These are phyloP conservation scores for Paraurostyla sp. DNA, from an alignment of 73 alveolate genomes.

Conservation along the genomic window DNA sequence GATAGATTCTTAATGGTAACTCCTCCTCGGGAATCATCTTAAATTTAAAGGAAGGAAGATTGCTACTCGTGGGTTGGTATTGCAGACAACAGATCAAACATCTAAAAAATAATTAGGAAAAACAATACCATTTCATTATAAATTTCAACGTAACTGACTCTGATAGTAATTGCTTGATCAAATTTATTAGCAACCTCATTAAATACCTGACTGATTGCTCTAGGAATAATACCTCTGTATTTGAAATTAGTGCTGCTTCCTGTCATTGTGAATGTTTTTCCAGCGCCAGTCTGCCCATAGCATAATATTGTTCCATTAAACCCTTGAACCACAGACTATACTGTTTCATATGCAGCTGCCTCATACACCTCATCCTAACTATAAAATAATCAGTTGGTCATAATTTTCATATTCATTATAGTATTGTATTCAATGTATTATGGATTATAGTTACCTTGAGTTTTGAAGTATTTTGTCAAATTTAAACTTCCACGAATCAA, in stretches of 20 bases:
- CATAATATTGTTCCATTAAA: constrained; percentile 97
- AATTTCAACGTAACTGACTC: constrained; percentile 97
- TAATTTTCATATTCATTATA: background rate
- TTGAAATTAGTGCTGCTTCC: constrained; percentile 97
- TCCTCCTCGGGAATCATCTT: constrained; percentile 95
- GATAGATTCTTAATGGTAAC: constrained; percentile 95
- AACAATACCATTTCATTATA: constrained; percentile 95
- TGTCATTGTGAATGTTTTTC: constrained; percentile 99
- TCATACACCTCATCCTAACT: constrained; percentile 81
- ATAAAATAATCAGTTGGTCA: background rate
- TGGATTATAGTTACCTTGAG: constrained; percentile 93
- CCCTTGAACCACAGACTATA: constrained; percentile 87
- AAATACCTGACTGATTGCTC: constrained; percentile 95
- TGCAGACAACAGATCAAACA: constrained; percentile 95
- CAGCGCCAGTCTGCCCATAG: constrained; percentile 99
- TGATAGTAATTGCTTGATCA: constrained; percentile 90
- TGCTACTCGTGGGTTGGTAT: constrained; percentile 65
- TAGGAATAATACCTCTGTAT: constrained; percentile 99
- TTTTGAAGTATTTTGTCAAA: constrained; percentile 97
- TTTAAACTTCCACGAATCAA: constrained; percentile 98
- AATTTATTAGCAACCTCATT: constrained; percentile 91
- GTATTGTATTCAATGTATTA: no score
- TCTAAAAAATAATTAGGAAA: constrained; percentile 45
- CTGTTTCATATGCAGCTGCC: constrained; percentile 77
- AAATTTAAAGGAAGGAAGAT: constrained; percentile 55